phyloP scores from a whole-genome alignment of 163 green algal genomes.

The Scenedesmus sp. region DNA sequence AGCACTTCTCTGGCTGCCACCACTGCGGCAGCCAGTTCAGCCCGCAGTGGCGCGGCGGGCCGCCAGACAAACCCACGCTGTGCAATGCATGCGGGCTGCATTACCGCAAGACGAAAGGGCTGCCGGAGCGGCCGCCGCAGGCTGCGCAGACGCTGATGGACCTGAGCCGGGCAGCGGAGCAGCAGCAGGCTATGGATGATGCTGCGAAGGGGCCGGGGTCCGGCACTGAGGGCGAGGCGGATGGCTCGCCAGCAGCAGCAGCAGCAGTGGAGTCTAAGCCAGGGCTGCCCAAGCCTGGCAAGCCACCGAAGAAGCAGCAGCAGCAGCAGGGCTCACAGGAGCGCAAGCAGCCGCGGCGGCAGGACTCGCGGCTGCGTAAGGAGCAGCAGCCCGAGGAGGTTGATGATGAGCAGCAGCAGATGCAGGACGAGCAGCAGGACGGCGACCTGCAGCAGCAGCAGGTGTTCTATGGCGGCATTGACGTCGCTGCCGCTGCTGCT shows the following conservation, averaged over 20 bases:
- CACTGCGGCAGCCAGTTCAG: conserved; percentile 51
- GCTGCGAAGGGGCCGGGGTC: background rate
- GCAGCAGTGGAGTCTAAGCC: background rate
- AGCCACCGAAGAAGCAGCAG: background rate
- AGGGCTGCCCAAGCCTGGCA: background rate
- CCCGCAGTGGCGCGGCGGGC: conserved; percentile 52
- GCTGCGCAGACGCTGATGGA: conserved; percentile 36
- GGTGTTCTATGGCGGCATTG: conserved; percentile 6
- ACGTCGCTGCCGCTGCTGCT: background rate
- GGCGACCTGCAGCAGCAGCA: background rate
- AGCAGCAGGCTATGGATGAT: conserved; percentile 40
- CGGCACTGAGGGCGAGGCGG: background rate
- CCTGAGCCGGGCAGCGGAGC: conserved; percentile 34
- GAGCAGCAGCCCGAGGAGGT: background rate
- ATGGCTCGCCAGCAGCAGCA: conserved; percentile 14
- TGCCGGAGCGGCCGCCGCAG: conserved; percentile 42
- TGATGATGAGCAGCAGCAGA: conserved; percentile 20
- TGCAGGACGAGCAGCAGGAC: background rate
- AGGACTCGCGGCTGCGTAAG: background rate
- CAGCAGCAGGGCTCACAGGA: background rate
- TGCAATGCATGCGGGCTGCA: conserved; percentile 53
- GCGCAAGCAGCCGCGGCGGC: background rate
- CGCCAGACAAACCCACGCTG: conserved; percentile 42
- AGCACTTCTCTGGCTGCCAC: conserved; percentile 50
- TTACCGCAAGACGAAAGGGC: conserved; percentile 47